These are phyloP conservation scores for Exutisphaerella laricina DNA, from an alignment of 2,329 filamentous ascomycete species.

Conservation along the genomic window DNA sequence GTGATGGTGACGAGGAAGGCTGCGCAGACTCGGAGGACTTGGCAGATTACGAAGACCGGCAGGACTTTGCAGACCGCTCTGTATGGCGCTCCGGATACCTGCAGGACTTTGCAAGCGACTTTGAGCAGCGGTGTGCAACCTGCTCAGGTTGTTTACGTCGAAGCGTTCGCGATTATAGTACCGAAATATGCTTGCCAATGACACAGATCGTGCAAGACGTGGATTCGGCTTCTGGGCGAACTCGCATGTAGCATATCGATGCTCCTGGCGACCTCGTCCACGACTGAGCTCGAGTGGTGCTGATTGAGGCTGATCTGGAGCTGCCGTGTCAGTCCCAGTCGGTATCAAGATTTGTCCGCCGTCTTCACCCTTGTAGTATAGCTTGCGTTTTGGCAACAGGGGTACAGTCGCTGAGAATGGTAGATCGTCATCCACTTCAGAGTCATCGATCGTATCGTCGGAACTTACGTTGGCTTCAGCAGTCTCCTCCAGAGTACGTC, in stretches of 20 bases:
- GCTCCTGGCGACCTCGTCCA: neutral
- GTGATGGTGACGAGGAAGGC: too few species aligned
- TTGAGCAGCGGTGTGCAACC: neutral
- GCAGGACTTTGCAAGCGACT: neutral
- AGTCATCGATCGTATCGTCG: neutral
- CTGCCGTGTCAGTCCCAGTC: too few species aligned
- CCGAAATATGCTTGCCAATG: neutral
- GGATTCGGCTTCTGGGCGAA: neutral
- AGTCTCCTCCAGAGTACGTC: neutral
- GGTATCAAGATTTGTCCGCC: too few species aligned
- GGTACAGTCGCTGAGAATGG: too few species aligned
- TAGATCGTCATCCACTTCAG: too few species aligned
- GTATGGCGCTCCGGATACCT: neutral
- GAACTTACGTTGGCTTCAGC: neutral
- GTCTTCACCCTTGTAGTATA: too few species aligned
- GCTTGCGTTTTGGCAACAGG: too few species aligned
- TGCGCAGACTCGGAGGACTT: too few species aligned
- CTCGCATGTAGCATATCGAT: neutral
- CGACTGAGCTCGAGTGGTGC: neutral
- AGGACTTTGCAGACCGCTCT: neutral
- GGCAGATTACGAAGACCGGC: too few species aligned
- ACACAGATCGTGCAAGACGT: neutral
- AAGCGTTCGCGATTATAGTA: neutral
- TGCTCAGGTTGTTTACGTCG: neutral
- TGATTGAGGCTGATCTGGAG: neutral